Base-by-base conservation (phyloP, 2,329 filamentous ascomycete species). In the Mycosphaerella sp. region DNA sequence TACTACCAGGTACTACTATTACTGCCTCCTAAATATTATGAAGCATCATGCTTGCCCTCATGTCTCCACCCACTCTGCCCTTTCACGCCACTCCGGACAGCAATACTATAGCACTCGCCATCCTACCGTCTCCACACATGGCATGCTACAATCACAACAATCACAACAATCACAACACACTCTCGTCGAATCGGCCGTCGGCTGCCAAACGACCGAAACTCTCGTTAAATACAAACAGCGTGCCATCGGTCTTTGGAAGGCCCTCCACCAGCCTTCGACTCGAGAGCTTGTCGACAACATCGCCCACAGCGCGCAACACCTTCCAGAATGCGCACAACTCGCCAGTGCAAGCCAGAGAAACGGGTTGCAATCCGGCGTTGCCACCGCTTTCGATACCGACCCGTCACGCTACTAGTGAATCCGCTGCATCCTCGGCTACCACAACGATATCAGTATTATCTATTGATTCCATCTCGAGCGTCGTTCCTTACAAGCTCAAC, bases 221-320 rank as follows among this genome's bases (percentile, higher is more conserved):
- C 48, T 80, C 79, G 39, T 73, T 85, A 49, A 79, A 84, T 70
- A 84, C 82, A 2, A 53, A 60, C 26, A 72, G 74, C 38, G 71
- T 75, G 48, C 62, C 69, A 9, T 67, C 60, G 3, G 75, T 76
- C 21, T 81, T 80, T 65, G 78, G 78, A 53, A 80, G 76, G 57
- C 75, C 74, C 38, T 75, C 76, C n/a, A 77, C 77, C 23, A 77
- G 76, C 51, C 68, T 82, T 44, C 75, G 78, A 11, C 72, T 81
- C 45, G 74, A 78, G 43, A 77, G 77, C 2, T 70, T 80, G 21
- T 78, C 77, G 47, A 72, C 78, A n/a, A 74, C 77, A 31, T 83
- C 82, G 6, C 82, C 82, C 9, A 84, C 81, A 1, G 71, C 76
- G 41, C 74, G 78, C 62, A 84, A 84, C 67, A 84, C 81, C 48